Evolutionary conservation across 1,284 basidiomycete species (phyloP).

Genomic region (Phlebopus sp.): DNA sequence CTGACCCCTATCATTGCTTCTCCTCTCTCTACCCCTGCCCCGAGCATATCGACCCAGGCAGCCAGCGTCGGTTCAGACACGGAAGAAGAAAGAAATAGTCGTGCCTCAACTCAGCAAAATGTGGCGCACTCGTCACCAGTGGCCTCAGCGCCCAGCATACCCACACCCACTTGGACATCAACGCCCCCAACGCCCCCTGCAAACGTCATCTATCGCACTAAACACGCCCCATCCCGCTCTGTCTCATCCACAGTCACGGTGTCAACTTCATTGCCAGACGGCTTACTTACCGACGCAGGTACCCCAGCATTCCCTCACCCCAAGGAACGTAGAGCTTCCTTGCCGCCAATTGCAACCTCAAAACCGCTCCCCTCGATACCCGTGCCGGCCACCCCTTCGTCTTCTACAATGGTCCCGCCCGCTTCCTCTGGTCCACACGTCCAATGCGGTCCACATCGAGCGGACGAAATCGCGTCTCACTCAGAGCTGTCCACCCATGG

Average conservation of each 20-base stretch:
- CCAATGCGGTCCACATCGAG: not conserved
- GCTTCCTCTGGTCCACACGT: not conserved
- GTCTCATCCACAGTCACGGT: conserved; percentile 31
- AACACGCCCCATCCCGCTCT: conserved; percentile 31
- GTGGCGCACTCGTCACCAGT: not conserved
- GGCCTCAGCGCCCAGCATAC: not conserved
- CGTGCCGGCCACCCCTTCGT: conserved; percentile 5
- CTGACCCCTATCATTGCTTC: conserved; percentile 58
- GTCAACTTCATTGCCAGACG: conserved; percentile 40
- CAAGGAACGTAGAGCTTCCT: conserved; percentile 33
- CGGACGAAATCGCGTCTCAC: not conserved
- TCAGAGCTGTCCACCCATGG: not conserved
- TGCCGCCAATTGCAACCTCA: conserved; percentile 28
- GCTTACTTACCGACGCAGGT: not conserved
- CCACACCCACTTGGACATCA: conserved; percentile 49
- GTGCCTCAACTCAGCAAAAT: not conserved
- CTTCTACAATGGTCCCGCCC: not conserved
- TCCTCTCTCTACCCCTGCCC: conserved; percentile 50
- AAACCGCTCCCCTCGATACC: conserved; percentile 22
- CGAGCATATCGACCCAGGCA: conserved; percentile 29
- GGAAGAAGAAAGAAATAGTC: conserved; percentile 2
- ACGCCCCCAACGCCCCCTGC: conserved; percentile 54
- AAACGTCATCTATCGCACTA: conserved; percentile 38
- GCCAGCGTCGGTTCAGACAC: conserved; percentile 8
- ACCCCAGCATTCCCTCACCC: conserved; percentile 13